Conservation (phyloP, 306 rosid species). For the Cucurbita moschata region DNA sequence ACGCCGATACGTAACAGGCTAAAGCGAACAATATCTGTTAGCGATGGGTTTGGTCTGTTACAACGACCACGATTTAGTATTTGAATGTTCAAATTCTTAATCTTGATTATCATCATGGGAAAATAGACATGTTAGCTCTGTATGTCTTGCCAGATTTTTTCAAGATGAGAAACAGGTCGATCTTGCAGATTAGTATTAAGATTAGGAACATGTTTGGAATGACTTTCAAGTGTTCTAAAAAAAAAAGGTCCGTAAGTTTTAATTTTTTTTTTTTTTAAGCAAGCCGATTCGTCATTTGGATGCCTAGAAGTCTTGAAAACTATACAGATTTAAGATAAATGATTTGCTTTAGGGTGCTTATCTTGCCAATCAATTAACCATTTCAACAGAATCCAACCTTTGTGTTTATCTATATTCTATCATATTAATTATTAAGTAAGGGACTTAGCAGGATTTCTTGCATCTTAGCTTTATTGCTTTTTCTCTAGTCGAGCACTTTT, state of each 20-base stretch:
- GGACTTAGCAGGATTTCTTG: neutral
- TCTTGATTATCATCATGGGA: neutral
- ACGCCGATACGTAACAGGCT: too few relatives aligned
- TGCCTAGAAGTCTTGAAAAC: neutral
- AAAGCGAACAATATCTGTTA: too few relatives aligned
- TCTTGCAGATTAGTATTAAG: neutral
- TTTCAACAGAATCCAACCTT: neutral
- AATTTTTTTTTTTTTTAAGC: too few relatives aligned
- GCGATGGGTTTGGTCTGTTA: too few relatives aligned
- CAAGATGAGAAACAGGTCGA: too few relatives aligned
- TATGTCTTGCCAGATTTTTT: neutral
- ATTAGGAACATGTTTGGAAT: neutral
- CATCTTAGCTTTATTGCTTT: neutral
- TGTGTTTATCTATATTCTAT: neutral
- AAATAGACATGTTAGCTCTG: neutral
- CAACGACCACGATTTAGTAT: neutral
- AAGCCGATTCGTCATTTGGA: neutral
- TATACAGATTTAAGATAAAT: neutral
- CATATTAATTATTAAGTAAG: neutral
- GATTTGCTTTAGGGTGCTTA: neutral
- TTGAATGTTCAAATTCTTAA: neutral
- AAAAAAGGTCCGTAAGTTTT: too few relatives aligned
- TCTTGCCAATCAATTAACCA: neutral
- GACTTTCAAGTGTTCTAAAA: too few relatives aligned
- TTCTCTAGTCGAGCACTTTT: neutral